Evolutionary conservation across 371 early-diverging fungal species (phyloP).

Genomic region (Chytridiales sp.): DNA sequence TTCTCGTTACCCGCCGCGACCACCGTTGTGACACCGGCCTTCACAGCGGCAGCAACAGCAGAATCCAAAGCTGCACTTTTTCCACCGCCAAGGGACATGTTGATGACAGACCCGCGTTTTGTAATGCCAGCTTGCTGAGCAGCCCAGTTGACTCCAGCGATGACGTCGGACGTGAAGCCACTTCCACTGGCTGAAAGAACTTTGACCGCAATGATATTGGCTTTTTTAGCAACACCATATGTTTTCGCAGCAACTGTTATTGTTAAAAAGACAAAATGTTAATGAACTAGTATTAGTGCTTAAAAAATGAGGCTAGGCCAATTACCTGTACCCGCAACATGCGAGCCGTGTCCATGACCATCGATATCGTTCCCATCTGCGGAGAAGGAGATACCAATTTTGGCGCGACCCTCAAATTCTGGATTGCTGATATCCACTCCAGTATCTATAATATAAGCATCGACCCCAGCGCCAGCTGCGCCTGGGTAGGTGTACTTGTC

Average conservation of each 20-base stretch:
- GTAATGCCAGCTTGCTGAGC: not conserved
- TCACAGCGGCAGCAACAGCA: constrained; percentile 38
- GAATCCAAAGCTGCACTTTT: constrained; percentile 24
- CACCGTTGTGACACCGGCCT: constrained; percentile 70
- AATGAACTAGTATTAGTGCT: too few species aligned
- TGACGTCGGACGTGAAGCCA: constrained; percentile 23
- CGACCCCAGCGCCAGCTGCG: too few species aligned
- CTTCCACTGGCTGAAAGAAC: constrained; percentile 50
- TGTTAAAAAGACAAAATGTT: too few species aligned
- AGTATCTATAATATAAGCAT: too few species aligned
- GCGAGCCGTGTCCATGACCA: constrained; percentile 28
- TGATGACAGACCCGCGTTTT: constrained; percentile 18
- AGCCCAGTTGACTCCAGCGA: constrained; percentile 31
- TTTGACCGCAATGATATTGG: constrained; percentile 65
- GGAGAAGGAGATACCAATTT: constrained; percentile 11
- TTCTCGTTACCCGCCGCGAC: constrained; percentile 94
- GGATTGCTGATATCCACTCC: too few species aligned
- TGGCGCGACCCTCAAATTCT: too few species aligned
- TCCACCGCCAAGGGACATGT: constrained; percentile 46
- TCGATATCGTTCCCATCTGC: constrained; percentile 10
- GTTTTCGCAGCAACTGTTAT: too few species aligned
- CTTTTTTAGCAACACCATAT: constrained; percentile 72
- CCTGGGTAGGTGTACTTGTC: not conserved
- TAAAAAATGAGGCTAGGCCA: too few species aligned
- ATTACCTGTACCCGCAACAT: too few species aligned